Base-by-base conservation (phyloP, 2,329 filamentous ascomycete genomes). In the Colletotrichum gloeosporioides region DNA sequence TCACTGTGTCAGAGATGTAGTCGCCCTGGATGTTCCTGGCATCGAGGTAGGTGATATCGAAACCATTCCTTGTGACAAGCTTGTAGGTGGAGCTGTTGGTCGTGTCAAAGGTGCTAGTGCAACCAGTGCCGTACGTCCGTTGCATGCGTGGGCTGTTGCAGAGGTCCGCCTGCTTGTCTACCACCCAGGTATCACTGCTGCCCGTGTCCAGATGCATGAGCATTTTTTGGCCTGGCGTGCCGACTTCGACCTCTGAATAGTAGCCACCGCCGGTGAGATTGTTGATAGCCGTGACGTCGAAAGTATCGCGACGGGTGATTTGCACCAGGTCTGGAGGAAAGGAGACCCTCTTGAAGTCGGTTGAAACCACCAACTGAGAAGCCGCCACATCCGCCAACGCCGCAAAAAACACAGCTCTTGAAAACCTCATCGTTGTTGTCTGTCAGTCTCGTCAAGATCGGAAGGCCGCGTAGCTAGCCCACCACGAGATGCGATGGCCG, bases 101-200 rank as follows among this genome's bases (percentile, higher is more conserved):
- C 12, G 86, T 82, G 78, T 91, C 81, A 81, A 85, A 73, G 7
- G 68, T 87, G 83, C 85, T 70, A 13, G 61, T 49, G 29, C 74
- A 77, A 22, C 75, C 75, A 7, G 63, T 69, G 13, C 29, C 61
- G 10, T 77, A 69, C 22, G 31, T 34, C 9, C 59, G 34, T 34
- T 76, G 66, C 34, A 77, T 4, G 9, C 25, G 25, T 10, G 29
- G 53, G 18, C 63, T 74, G 13, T n/a, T 44, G n/a, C 76, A 78
- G 6, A 78, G 53, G 34, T 78, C 65, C 18, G 70, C 63, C 72
- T 67, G 72, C 71, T 64, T 64, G 67, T 75, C 69, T 25, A 68
- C 29, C 13, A 94, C 89, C 92, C 92, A 94, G 27, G 94, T 85
- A 80, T 94, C 93, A 79, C 91, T 93, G 84, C 92, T 93, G 69